Evolutionary conservation across 768 basidiomycete species (phyloP), one percentile per base, ranked within the genome.

Genomic region (Tricholoma sp.): DNA sequence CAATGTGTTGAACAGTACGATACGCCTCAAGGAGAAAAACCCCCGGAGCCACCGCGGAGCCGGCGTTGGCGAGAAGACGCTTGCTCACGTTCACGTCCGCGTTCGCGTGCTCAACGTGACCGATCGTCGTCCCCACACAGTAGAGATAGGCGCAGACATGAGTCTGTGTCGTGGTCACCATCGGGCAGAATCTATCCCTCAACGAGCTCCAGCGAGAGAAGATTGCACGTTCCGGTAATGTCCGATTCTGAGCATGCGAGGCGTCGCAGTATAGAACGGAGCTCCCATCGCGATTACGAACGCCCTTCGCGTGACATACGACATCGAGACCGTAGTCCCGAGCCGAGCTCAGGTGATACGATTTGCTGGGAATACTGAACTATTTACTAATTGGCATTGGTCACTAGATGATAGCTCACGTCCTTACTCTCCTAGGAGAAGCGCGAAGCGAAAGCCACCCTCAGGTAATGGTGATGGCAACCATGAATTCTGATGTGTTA

Each of bases 1-100:
- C 29, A 28, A 45, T 15, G 44, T 12, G 50, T 56, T 31, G 13
- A 52, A 24, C 62, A 90, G 86, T 90, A 90, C 63, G 86, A 89
- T 62, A 63, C 64, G 1, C 78, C 84, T 8, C 59, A 70, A 20
- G 73, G 75, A 53, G 54, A 78, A 6, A 77, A 77, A 12, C 73
- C 72, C 31, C 68, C 69, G 34, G 69, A 70, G 31, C 62, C 60
- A 50, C 68, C 59, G 18, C 65, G 59, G 49, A 63, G 63, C 42
- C 66, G 64, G n/a, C 66, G 72, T 61, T 70, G 71, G 66, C 62
- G 63, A 47, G 55, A 61, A 20, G 31, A 41, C 24, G 56, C 62
- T n/a, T 59, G 18, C n/a, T 65, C 68, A 6, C 63, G 54, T 29
- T 70, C 70, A n/a, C 66, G 53, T 31, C 70, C 71, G 20, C 64